Evolutionary conservation across 768 basidiomycete genomes (phyloP).

Genomic region (Boletus vermiculosoides): DNA sequence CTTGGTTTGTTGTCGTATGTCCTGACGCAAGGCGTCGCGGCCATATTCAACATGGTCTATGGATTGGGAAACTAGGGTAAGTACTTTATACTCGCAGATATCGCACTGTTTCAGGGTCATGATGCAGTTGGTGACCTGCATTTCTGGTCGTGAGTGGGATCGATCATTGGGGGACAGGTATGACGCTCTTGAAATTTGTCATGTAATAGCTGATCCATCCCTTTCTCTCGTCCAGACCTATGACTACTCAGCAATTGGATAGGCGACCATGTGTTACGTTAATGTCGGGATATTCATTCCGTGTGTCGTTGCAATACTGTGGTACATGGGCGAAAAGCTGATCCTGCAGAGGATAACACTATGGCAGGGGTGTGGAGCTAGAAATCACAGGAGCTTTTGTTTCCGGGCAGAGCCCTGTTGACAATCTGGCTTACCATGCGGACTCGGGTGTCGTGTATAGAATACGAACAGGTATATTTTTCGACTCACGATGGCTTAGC

Average conservation of each 20-base stretch:
- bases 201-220: not conserved
- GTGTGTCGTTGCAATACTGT: not conserved
- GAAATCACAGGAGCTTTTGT: not conserved
- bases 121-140: not conserved
- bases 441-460: not conserved
- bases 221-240: not conserved
- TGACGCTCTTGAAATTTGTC: not conserved
- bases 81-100: no score
- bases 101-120: not conserved
- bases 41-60: not conserved
- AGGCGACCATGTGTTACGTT: not conserved
- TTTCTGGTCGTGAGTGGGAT: not conserved
- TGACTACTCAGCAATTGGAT: not conserved
- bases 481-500: not conserved
- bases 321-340: not conserved
- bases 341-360: not conserved
- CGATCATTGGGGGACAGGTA: not conserved
- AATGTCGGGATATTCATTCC: not conserved
- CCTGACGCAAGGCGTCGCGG: not conserved
- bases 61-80: not conserved
- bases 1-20: not conserved
- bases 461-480: not conserved
- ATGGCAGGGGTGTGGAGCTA: not conserved
- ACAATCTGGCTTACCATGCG: not conserved
- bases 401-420: not conserved